phyloP scores from a whole-genome alignment of 257 asterid species.

The Capsicum rhomboideum region DNA sequence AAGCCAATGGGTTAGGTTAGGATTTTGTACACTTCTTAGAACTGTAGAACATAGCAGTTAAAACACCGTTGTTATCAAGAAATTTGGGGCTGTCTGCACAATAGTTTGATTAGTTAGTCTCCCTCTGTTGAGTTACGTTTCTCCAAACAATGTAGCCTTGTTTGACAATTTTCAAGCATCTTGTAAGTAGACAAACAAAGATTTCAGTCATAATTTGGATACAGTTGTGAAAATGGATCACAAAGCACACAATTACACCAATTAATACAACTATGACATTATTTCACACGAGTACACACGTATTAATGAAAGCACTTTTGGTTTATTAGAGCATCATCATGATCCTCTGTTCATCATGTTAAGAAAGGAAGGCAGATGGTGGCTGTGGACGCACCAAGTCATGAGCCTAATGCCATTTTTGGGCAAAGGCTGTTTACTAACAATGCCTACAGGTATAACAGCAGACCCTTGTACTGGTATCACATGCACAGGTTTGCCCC shows the following conservation, averaged over 20 bases:
- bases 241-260: not conserved
- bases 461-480: conserved; percentile 43
- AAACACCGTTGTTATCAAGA: not conserved
- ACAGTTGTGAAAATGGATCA: not conserved
- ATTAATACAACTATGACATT: not conserved
- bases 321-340: too few species aligned
- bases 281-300: not conserved
- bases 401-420: conserved; percentile 34
- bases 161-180: not conserved
- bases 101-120: not conserved
- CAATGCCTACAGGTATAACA: conserved; percentile 36
- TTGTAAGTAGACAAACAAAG: not conserved
- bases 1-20: not conserved
- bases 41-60: not conserved
- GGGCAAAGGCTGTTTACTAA: conserved; percentile 18
- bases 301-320: not conserved
- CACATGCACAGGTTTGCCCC: conserved; percentile 43
- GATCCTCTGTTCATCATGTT: not conserved
- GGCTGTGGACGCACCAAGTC: conserved; percentile 46
- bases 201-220: not conserved
- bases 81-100: not conserved
- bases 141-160: too few species aligned
- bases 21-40: not conserved
- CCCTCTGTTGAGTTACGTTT: not conserved
- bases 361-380: conserved; percentile 20